These are phyloP conservation scores for Limnanthes douglasii DNA, from an alignment of 345 rosid genomes.

Conservation along the genomic window DNA sequence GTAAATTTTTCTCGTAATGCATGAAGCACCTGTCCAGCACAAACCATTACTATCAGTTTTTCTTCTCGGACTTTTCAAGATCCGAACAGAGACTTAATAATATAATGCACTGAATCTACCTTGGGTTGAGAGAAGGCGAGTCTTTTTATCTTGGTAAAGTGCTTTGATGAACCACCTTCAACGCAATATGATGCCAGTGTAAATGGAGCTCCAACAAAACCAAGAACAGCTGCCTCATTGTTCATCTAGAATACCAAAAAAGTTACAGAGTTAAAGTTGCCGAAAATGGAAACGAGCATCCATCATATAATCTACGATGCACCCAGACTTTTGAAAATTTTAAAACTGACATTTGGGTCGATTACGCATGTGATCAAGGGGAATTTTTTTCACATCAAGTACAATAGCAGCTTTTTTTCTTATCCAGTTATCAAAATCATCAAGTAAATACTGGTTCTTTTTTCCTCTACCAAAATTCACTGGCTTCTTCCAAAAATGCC, in stretches of 20 bases:
- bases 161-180: slow-evolving; percentile 95
- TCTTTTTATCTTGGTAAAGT: slow-evolving; percentile 71
- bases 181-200: slow-evolving; percentile 92
- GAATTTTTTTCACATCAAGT: slow-evolving; percentile 5
- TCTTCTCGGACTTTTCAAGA: background rate
- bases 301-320: too few species aligned
- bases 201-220: slow-evolving; percentile 98
- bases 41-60: slow-evolving; percentile 2
- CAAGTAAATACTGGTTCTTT: too few species aligned
- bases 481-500: too few species aligned
- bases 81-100: background rate
- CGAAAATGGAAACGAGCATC: too few species aligned
- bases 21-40: slow-evolving; percentile 46
- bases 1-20: slow-evolving; percentile 75
- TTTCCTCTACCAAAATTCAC: too few species aligned
- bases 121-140: slow-evolving; percentile 89
- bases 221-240: slow-evolving; percentile 71
- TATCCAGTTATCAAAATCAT: too few species aligned
- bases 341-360: too few species aligned
- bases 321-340: too few species aligned
- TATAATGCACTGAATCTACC: slow-evolving; percentile 26
- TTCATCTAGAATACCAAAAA: slow-evolving; percentile 35
- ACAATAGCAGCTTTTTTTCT: too few species aligned
- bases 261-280: too few species aligned
- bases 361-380: too few species aligned